Evolutionary conservation across 2,329 filamentous ascomycete genomes (phyloP), one percentile per base, ranked within the genome.

Genomic region (Cladorrhinum sp.): DNA sequence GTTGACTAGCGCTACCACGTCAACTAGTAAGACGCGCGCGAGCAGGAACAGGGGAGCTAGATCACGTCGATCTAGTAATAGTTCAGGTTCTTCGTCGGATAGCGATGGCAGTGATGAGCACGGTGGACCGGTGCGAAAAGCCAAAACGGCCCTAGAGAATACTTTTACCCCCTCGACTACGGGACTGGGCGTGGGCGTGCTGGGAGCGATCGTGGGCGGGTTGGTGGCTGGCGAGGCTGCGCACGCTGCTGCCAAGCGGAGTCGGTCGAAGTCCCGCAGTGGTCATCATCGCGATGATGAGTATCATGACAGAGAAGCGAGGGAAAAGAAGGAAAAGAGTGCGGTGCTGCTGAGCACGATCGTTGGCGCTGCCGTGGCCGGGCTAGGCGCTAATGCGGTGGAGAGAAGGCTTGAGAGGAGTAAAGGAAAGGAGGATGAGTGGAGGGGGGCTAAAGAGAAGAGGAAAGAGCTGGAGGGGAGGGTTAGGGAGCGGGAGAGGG

Each of bases 131-230:
- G 58, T 78, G 3, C 69, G 70, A 51, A 77, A 77, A 62, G 76
- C 78, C 5, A 75, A 76, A 29, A 63, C 74, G 29, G 74, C 75
- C 12, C 70, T 82, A 49, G 72, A 79, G 50, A 73, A 77, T 61
- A 78, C 77, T 51, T 84, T 85, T 65, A 78, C 78, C 38, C 75
- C 77, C 55, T 79, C 79, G 3, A 73, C 73, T 1, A 73, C 79
- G 0, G 82, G 82, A 3, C 71, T 85, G 2, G 80, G 81, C 41
- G 77, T 78, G 7, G 78, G 81, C 23, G 75, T 85, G 8, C 69
- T 85, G 2, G 82, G 82, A 16, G 82, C 82, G 22, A 74, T 84
- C 1, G 77, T 84, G 1, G 82, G 82, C 36, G 82, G 82, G 2
- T 70, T 83, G 9, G 80, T 80, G n/a, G 81, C 78, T 16, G 75